A percentile compares a stretch with the other conserved stretches of the same genome.
Conservation (phyloP, 2,329 filamentous ascomycete species). For the Aspergillus phoenicis region DNA sequence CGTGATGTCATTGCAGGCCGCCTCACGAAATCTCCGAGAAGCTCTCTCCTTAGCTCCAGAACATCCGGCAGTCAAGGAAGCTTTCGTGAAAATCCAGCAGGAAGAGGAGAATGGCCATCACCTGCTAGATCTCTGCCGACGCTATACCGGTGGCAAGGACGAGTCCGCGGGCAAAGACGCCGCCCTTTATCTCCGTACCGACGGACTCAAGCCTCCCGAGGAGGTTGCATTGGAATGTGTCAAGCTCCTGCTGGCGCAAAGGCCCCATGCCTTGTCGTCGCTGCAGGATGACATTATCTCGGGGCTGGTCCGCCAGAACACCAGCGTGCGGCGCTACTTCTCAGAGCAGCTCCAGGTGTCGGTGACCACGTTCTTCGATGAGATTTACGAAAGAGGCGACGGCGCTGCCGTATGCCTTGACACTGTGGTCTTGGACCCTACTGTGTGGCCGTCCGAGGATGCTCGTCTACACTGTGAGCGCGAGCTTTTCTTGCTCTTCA, state of each 20-base stretch:
- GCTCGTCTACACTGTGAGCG: constrained; percentile 48
- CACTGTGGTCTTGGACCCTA: constrained; percentile 49
- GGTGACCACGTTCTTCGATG: constrained; percentile 52
- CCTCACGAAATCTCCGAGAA: constrained; percentile 52
- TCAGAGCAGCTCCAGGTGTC: constrained; percentile 46
- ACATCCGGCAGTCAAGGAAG: constrained; percentile 48
- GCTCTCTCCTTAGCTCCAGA: constrained; percentile 51
- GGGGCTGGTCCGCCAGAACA: constrained; percentile 48
- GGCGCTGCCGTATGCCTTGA: constrained; percentile 51
- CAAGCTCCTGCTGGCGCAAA: constrained; percentile 45
- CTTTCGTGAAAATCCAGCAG: constrained; percentile 48
- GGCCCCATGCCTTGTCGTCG: constrained; percentile 38
- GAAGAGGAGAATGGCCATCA: constrained; percentile 47
- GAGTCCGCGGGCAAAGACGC: constrained; percentile 49
- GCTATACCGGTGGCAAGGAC: constrained; percentile 45
- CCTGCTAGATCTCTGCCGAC: constrained; percentile 48
- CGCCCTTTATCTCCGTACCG: constrained; percentile 44
- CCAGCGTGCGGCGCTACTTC: constrained; percentile 47
- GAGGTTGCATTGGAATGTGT: constrained; percentile 47
- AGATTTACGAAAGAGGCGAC: constrained; percentile 53
- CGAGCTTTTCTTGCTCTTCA: constrained; percentile 63
- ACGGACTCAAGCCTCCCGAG: constrained; percentile 47
- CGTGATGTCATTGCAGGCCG: constrained; percentile 39
- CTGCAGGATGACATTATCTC: constrained; percentile 52
- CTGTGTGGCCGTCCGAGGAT: constrained; percentile 49